Conservation (phyloP, 208 protist genomes). For the Trypanosoma melophagium region DNA sequence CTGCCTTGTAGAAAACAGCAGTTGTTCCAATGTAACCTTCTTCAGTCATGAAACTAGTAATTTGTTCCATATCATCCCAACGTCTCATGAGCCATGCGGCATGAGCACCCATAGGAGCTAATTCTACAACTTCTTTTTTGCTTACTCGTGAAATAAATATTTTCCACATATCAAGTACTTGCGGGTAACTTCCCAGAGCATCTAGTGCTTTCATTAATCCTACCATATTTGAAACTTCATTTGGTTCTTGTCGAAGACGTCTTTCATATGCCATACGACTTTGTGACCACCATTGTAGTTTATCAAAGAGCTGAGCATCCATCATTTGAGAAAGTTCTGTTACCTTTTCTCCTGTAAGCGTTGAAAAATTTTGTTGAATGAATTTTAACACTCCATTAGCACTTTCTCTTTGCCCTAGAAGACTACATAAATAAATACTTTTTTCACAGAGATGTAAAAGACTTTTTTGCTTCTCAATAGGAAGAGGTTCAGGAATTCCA, state of each 20-base stretch:
- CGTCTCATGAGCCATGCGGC: conserved; percentile 95
- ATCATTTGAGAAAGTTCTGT: conserved; percentile 81
- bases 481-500: conserved; percentile 57
- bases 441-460: conserved; percentile 86
- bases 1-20: conserved; percentile 91
- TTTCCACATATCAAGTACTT: conserved; percentile 83
- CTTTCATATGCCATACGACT: conserved; percentile 90
- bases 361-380: conserved; percentile 89
- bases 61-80: conserved; percentile 94
- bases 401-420: conserved; percentile 97
- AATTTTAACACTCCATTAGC: conserved; percentile 96
- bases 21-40: conserved; percentile 89
- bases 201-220: conserved; percentile 97
- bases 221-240: conserved; percentile 85
- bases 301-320: conserved; percentile 92
- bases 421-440: conserved; percentile 98
- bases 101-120: conserved; percentile 93
- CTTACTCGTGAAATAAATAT: conserved; percentile 54
- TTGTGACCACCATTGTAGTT: conserved; percentile 98
- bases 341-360: conserved; percentile 66
- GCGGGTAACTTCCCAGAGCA: conserved; percentile 94
- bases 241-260: conserved; percentile 79
- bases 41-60: conserved; percentile 85
- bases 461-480: conserved; percentile 54
- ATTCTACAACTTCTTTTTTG: conserved; percentile 73